Conservation (phyloP, 345 rosid species). For the Dovyalis caffra region DNA sequence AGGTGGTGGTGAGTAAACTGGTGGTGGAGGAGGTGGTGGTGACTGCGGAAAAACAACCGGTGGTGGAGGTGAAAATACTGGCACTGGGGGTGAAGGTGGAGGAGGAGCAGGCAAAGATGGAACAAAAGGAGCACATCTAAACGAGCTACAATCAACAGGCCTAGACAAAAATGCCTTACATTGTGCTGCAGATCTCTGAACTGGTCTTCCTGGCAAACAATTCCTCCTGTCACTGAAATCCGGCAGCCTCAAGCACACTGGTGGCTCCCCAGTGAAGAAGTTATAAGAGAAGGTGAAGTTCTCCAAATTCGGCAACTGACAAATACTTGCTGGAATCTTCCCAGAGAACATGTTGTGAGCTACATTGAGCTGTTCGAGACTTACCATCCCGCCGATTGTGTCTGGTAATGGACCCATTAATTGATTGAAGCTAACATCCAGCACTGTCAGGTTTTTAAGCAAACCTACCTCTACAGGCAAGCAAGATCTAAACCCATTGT, state of each 20-base stretch:
- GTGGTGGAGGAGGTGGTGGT: slow-evolving; percentile 24
- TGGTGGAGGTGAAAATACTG: slow-evolving; percentile 15
- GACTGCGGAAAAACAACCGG: not conserved
- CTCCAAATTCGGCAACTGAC: slow-evolving; percentile 24
- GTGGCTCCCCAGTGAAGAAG: slow-evolving; percentile 28
- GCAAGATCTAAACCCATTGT: slow-evolving; percentile 19
- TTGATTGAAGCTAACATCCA: slow-evolving; percentile 24
- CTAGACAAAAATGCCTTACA: slow-evolving; percentile 59
- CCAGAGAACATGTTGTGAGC: slow-evolving; percentile 23
- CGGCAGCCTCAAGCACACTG: slow-evolving; percentile 15
- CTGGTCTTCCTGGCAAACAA: slow-evolving; percentile 15
- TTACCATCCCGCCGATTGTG: slow-evolving; percentile 4
- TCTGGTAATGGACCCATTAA: slow-evolving; percentile 25
- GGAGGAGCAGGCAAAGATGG: slow-evolving; percentile 60
- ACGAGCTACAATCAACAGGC: slow-evolving; percentile 69
- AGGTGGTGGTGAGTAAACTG: slow-evolving; percentile 21
- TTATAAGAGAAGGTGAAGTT: slow-evolving; percentile 26
- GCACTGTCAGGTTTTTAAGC: slow-evolving; percentile 23
- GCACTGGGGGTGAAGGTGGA: slow-evolving; percentile 58
- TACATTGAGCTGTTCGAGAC: slow-evolving; percentile 27
- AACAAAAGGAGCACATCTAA: slow-evolving; percentile 64
- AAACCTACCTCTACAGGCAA: slow-evolving; percentile 26
- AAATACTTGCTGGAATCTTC: slow-evolving; percentile 25
- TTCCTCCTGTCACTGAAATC: slow-evolving; percentile 18
- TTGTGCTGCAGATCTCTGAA: slow-evolving; percentile 31